Evolutionary conservation across 768 basidiomycete species (phyloP), one percentile per base, ranked within the genome.

Genomic region (Suillus paluster): DNA sequence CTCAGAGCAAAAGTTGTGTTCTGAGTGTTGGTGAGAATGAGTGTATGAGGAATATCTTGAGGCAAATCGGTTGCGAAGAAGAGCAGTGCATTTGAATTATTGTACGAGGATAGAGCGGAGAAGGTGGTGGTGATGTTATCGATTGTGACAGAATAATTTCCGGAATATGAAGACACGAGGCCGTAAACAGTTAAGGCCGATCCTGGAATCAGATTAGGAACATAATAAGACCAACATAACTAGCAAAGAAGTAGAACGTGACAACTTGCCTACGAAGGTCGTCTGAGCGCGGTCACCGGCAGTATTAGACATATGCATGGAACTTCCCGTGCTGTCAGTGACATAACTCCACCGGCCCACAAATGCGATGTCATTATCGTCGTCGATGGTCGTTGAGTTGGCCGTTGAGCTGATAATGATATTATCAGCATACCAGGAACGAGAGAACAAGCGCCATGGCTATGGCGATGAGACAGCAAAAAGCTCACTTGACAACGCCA

Each of bases 11-110:
- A 71, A 14, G 81, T 80, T 2, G 77, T 70, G 44, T 84, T 83
- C 62, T 84, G 83, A 41, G 78, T 77, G 70, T 94, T 93, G 33
- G 73, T 74, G 42, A 94, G 75, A 14, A 79, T 70, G 25, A 94
- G 68, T 4, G 76, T 68, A 69, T 94, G 90, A 15, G 66, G 58
- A 8, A 64, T 36, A 56, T 73, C 75, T 15, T 83, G 78, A 65
- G 91, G 79, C 49, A 94, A 80, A 19, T 84, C 85, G 21, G 85
- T 84, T 42, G 83, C 80, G 66, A 82, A 87, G 70, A 86, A 93
- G 12, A 94, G 78, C 5, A 91, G 76, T 12, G 85, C 78, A 60
- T 83, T 70, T 50, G 80, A 71, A 33, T 82, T 75, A 41, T 75
- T 80, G 68, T 84, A 88, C 0, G 86, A 85, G 5, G 88, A 84